These are phyloP conservation scores for Berberis thunbergii DNA, from an alignment of 164 flowering plant species.

Conservation along the genomic window DNA sequence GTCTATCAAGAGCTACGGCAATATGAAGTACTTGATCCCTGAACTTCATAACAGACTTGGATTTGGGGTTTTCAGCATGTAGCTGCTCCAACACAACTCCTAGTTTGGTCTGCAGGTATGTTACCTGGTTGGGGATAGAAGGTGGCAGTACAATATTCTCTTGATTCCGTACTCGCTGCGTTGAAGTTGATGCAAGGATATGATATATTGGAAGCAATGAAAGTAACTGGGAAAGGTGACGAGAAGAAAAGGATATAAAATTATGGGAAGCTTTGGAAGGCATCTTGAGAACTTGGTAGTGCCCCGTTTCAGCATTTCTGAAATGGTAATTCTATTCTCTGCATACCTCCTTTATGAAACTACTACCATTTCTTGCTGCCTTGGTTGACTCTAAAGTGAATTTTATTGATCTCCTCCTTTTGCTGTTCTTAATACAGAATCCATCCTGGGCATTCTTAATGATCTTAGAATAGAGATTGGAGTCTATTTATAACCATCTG, in stretches of 20 bases:
- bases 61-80: constrained; percentile 13
- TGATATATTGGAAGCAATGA: constrained; percentile 13
- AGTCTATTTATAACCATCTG: too few species aligned
- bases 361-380: background rate
- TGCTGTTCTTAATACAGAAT: too few species aligned
- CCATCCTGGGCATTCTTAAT: too few species aligned
- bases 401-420: too few species aligned
- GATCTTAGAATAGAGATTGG: too few species aligned
- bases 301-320: constrained; percentile 19
- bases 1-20: constrained; percentile 30
- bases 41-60: constrained; percentile 13
- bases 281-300: constrained; percentile 18
- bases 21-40: constrained; percentile 22
- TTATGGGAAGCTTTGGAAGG: constrained; percentile 12
- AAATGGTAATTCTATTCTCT: background rate
- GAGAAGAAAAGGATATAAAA: constrained; percentile 20
- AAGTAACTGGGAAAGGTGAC: constrained; percentile 12
- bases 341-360: background rate
- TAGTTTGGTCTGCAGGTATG: constrained; percentile 23
- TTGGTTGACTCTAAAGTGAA: background rate
- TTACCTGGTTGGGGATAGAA: constrained; percentile 18
- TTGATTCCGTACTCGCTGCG: background rate
- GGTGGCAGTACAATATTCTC: constrained; percentile 14
- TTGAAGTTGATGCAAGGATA: constrained; percentile 14
- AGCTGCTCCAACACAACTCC: constrained; percentile 25